Evolutionary conservation across 352 stramenopile species (phyloP).

Genomic region (Phytophthora macrochlamydospora): DNA sequence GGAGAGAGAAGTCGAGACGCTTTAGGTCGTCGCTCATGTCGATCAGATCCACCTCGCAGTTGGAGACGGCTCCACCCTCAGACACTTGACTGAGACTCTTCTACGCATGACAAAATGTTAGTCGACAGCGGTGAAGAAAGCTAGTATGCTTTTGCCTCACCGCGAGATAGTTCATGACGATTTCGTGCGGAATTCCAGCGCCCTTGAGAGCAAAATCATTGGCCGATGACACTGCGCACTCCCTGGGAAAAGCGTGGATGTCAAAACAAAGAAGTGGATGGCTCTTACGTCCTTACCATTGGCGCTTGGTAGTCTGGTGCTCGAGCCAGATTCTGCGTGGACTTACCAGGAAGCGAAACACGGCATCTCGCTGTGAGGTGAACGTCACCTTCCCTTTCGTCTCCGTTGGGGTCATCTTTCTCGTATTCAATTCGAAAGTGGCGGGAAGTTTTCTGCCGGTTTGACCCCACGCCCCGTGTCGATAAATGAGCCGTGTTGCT

Average conservation of each 20-base stretch:
- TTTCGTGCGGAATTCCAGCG: slow-evolving; percentile 25
- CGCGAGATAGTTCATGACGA: slow-evolving; percentile 34
- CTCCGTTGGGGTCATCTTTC: slow-evolving; percentile 14
- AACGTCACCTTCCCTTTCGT: slow-evolving; percentile 22
- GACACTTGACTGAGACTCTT: slow-evolving; percentile 13
- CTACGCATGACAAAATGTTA: slow-evolving; percentile 8
- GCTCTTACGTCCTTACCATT: slow-evolving; percentile 12
- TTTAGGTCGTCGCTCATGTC: slow-evolving; percentile 26
- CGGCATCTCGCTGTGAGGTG: slow-evolving; percentile 17
- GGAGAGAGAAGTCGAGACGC: slow-evolving; percentile 27
- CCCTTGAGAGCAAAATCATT: slow-evolving; percentile 34
- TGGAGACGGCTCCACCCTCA: neutral
- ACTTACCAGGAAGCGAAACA: slow-evolving; percentile 24
- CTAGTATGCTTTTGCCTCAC: slow-evolving; percentile 3
- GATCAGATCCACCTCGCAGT: slow-evolving; percentile 32
- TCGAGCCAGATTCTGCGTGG: slow-evolving; percentile 23
- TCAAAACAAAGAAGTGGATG: neutral
- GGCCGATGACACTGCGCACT: slow-evolving; percentile 29
- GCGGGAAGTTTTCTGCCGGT: neutral
- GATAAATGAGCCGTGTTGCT: neutral
- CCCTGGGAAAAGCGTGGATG: slow-evolving; percentile 8
- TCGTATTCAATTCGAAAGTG: slow-evolving; percentile 8
- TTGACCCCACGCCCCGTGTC: neutral
- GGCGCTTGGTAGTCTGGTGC: slow-evolving; percentile 24
- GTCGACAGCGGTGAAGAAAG: neutral